Base-by-base conservation (phyloP, 371 early-diverging fungal genomes). In the Mortierella sp. region DNA sequence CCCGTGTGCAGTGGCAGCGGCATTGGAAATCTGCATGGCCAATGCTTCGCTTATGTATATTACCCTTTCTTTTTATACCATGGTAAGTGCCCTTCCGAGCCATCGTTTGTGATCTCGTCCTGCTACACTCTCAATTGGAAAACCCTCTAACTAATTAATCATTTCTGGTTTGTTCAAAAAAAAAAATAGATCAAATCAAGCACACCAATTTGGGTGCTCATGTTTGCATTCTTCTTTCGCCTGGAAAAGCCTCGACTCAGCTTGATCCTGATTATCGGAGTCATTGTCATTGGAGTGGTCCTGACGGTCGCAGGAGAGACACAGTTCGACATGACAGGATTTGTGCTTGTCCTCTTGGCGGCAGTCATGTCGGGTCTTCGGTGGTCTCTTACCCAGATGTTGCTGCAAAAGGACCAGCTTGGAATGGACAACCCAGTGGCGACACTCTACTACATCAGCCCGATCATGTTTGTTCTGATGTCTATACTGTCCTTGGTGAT, bases 61-160 rank as follows among this genome's bases (percentile, higher is more conserved):
- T 48, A 93, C 97, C 0, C 90, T 98, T 40, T 92, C 96, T 3
- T 97, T 97, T 77, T 97, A 97, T 87, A 98, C 97, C n/a, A 96
- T 97, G 96, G 90, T 87, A 86, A 64, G 68, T 9, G 31, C 4
- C 22, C 24, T 44, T 11, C 26, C 16, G 19, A 37, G 4, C 11
- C 39, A 61, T 44, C 44, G 22, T 24, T 45, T 7, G 26, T 63
- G 31, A 63, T 31, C 45, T 40, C 41, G n/a, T n/a, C n/a, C n/a
- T n/a, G n/a, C n/a, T n/a, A n/a, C n/a, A n/a, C n/a, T n/a, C n/a
- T n/a, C n/a, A n/a, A n/a, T 52, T 41, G 7, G 29, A 55, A 29
- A 29, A 24, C 7, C 8, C 22, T 4, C 22, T 22, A 39, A n/a
- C 34, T 61, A 61, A 61, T 61, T 61, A 61, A 61, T 61, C 37